Conservation (phyloP, 2,329 filamentous ascomycete genomes). For the Fusarium sp. region DNA sequence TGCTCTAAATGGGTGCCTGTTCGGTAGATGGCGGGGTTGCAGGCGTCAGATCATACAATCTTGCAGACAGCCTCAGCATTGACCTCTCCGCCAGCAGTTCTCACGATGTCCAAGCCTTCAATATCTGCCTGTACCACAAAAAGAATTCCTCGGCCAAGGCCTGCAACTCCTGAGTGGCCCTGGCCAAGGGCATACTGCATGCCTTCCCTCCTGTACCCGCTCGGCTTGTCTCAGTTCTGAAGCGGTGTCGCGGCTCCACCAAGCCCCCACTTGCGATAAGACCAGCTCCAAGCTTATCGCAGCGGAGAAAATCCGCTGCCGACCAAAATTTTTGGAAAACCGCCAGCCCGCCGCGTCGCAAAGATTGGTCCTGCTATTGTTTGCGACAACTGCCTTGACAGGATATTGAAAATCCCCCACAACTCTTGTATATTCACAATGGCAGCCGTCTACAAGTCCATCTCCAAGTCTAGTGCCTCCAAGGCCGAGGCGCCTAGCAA, state of each 20-base stretch:
- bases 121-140: neutral
- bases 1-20: conserved; percentile 16
- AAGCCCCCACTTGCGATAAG: conserved; percentile 43
- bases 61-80: neutral
- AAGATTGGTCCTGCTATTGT: conserved; percentile 22
- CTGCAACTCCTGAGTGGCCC: conserved; percentile 5
- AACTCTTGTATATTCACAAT: conserved; percentile 48
- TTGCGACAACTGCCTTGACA: conserved; percentile 23
- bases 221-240: conserved; percentile 17
- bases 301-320: conserved; percentile 41
- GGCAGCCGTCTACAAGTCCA: conserved; percentile 80
- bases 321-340: conserved; percentile 44
- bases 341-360: conserved; percentile 37
- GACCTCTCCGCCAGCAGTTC: neutral
- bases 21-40: conserved; percentile 18
- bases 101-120: neutral
- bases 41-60: conserved; percentile 16
- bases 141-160: conserved; percentile 5
- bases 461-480: conserved; percentile 68
- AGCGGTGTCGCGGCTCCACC: conserved; percentile 39
- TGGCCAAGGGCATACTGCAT: neutral
- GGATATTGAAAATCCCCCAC: conserved; percentile 8
- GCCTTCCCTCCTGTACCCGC: conserved; percentile 2
- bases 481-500: conserved; percentile 61
- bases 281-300: conserved; percentile 42